These are phyloP conservation scores for Clonostachys chloroleuca DNA, from an alignment of 2,329 filamentous ascomycete genomes.

Conservation along the genomic window DNA sequence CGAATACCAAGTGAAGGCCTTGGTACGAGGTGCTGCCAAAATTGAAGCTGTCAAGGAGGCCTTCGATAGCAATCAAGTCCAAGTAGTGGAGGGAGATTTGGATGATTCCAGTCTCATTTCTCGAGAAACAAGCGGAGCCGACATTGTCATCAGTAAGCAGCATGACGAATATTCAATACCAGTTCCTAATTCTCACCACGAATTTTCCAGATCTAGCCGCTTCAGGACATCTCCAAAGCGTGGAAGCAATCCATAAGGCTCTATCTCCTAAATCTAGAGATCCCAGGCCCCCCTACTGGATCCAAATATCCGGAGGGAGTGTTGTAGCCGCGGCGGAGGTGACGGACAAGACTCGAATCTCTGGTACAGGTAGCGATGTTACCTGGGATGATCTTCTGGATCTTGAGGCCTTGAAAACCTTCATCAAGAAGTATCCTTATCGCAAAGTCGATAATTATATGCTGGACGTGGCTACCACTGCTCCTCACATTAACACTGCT, in stretches of 20 bases:
- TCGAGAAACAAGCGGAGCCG: slow-evolving; percentile 20
- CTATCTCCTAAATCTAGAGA: background rate
- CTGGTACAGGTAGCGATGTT: slow-evolving; percentile 17
- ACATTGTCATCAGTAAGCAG: slow-evolving; percentile 15
- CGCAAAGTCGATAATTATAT: slow-evolving; percentile 30
- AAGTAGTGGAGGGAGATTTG: slow-evolving; percentile 20
- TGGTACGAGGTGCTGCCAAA: background rate
- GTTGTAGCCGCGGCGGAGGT: slow-evolving; percentile 24
- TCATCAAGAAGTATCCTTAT: slow-evolving; percentile 16
- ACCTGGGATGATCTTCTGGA: slow-evolving; percentile 28
- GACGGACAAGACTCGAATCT: slow-evolving; percentile 16
- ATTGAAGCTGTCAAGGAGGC: background rate
- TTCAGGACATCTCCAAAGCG: background rate
- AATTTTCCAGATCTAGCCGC: background rate
- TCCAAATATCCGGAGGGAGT: slow-evolving; percentile 31
- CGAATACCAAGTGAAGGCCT: background rate
- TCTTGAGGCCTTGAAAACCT: slow-evolving; percentile 12
- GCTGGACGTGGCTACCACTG: slow-evolving; percentile 14
- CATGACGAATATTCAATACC: no score
- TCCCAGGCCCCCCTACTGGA: slow-evolving; percentile 6
- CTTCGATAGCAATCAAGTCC: slow-evolving; percentile 11
- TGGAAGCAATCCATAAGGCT: background rate
- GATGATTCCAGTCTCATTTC: slow-evolving; percentile 21
- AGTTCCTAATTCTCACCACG: no score
- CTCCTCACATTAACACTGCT: slow-evolving; percentile 21